A percentile compares a stretch with the other conserved stretches of the same genome.
These are phyloP conservation scores for Fusarium albidum DNA, from an alignment of 2,329 filamentous ascomycete species.

Conservation along the genomic window DNA sequence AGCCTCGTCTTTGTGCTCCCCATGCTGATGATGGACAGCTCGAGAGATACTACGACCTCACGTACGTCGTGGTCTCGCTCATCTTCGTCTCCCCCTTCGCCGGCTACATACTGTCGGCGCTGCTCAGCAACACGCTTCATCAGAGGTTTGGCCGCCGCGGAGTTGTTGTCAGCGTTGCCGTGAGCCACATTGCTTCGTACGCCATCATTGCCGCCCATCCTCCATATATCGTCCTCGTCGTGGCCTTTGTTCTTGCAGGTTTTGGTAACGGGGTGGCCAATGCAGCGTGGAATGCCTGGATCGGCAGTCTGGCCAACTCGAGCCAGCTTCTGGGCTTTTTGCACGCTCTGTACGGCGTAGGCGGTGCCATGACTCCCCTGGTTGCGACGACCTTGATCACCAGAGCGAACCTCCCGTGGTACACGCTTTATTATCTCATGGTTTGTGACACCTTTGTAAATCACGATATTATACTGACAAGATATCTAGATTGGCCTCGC, in stretches of 20 bases:
- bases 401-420: slow-evolving; percentile 71
- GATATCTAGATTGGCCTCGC: slow-evolving; percentile 25
- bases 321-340: slow-evolving; percentile 72
- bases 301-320: slow-evolving; percentile 73
- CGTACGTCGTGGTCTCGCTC: slow-evolving; percentile 69
- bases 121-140: slow-evolving; percentile 63
- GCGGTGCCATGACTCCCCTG: slow-evolving; percentile 73
- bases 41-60: slow-evolving; percentile 64
- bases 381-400: slow-evolving; percentile 76
- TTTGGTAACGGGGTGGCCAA: slow-evolving; percentile 75
- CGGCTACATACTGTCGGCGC: slow-evolving; percentile 70
- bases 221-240: slow-evolving; percentile 71
- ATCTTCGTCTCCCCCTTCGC: slow-evolving; percentile 72
- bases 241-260: slow-evolving; percentile 72
- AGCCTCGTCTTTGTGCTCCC: too few relatives aligned
- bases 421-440: slow-evolving; percentile 79
- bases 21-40: too few relatives aligned
- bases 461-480: too few relatives aligned
- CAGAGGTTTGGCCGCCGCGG: slow-evolving; percentile 52
- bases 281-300: slow-evolving; percentile 62
- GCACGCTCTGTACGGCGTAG: slow-evolving; percentile 73
- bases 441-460: slow-evolving; percentile 53
- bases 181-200: slow-evolving; percentile 71
- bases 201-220: slow-evolving; percentile 70
- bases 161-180: slow-evolving; percentile 65